Base-by-base conservation (phyloP, 2,329 filamentous ascomycete species). In the Stromatinia cepivora region DNA sequence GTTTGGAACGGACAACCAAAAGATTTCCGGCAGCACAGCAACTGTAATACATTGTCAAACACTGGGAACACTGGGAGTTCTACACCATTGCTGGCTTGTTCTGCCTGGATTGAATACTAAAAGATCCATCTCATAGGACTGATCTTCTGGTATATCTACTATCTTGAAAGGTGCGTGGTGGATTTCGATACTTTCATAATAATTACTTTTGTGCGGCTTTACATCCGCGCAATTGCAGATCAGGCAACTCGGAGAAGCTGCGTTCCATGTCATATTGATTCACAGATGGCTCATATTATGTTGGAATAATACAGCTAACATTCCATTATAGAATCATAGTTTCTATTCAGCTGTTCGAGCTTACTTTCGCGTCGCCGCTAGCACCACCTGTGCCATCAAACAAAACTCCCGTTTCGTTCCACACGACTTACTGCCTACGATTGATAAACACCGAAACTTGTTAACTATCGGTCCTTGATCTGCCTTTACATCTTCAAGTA, bases 381-480 rank as follows among this genome's bases (percentile, higher is more conserved):
- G 72, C 73, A 72, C 34, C 53, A 50, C 71, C 62, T 70, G 72
- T 72, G 74, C 75, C 74, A 76, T 77, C 72, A 69, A 75, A 71
- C 72, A 73, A 72, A 72, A 65, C 54, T 67, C 64, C 65, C 64
- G 56, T 72, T 72, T 72, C 69, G 71, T 67, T 70, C 71, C 59
- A 74, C 73, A 70, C 72, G 72, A 75, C 36, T 62, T 65, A 73
- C 72, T 70, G 71, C 67, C 71, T 56, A 65, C 73, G 65, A 70
- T 66, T 68, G 9, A 34, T 67, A 68, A 53, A 46, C 36, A 31
- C 22, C 48, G 36, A 53, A 57, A 39, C 66, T 6, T 31, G 25
- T 72, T 25, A 28, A 71, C 69, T 20, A 70, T 42, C 36, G 54
- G 36, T 66, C 62, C 70, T 71, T 71, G 69, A 71, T 72, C 62